Evolutionary conservation across 495 filamentous ascomycete species (phyloP).

Genomic region (Aspergillus olivimuriae): DNA sequence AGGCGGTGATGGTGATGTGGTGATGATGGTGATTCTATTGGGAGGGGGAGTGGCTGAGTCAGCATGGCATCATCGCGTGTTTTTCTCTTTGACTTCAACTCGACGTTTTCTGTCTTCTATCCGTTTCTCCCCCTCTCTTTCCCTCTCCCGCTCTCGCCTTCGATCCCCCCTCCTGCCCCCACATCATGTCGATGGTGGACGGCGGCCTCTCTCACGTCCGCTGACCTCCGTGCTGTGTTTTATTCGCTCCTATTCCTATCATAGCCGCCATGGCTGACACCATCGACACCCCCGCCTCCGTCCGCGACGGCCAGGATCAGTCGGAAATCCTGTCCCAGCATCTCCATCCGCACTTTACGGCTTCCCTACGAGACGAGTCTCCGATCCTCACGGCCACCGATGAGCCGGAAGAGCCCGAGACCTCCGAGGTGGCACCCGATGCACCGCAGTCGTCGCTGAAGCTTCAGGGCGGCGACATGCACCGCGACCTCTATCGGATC

Average conservation of each 20-base stretch:
- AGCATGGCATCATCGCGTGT: too few relatives aligned
- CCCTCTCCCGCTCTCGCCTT: too few relatives aligned
- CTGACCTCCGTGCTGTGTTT: too few relatives aligned
- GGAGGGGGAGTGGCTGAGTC: too few relatives aligned
- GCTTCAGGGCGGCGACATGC: conserved; percentile 62
- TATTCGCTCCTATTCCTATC: background rate
- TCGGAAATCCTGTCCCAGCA: conserved; percentile 33
- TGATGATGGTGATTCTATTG: too few relatives aligned
- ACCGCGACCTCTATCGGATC: conserved; percentile 61
- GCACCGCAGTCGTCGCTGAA: conserved; percentile 49
- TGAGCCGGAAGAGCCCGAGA: background rate
- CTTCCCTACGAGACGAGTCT: conserved; percentile 7
- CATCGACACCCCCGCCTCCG: background rate
- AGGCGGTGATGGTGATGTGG: too few relatives aligned
- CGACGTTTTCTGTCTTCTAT: too few relatives aligned
- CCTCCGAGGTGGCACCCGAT: conserved; percentile 2
- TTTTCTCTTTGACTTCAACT: too few relatives aligned
- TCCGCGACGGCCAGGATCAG: conserved; percentile 1
- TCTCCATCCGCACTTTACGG: conserved; percentile 36
- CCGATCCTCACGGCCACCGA: background rate
- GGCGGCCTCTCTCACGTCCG: too few relatives aligned
- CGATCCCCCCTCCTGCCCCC: too few relatives aligned
- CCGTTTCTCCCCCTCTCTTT: too few relatives aligned
- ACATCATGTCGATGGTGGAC: too few relatives aligned
- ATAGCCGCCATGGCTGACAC: background rate